Evolutionary conservation across 2,329 filamentous ascomycete genomes (phyloP).

Genomic region (Penicillium brevicompactum): DNA sequence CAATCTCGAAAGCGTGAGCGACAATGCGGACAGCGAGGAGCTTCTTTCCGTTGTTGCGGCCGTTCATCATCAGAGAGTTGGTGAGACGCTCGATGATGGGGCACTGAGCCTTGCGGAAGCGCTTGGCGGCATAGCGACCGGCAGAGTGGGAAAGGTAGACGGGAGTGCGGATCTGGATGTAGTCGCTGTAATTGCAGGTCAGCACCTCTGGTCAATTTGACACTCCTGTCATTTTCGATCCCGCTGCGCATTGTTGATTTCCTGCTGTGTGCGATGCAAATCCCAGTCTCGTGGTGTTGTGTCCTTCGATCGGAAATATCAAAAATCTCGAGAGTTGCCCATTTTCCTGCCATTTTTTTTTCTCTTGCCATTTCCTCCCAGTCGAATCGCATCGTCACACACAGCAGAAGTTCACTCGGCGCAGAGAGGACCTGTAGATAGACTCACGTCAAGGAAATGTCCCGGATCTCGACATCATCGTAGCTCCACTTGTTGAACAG

Average conservation of each 20-base stretch:
- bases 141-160: slow-evolving; percentile 99
- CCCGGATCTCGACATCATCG: slow-evolving; percentile 98
- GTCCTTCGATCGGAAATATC: slow-evolving; percentile 4
- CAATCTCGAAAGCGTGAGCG: slow-evolving; percentile 98
- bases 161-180: slow-evolving; percentile 98
- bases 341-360: slow-evolving; percentile 1
- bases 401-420: slow-evolving; percentile 26
- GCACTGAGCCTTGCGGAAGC: slow-evolving; percentile 99
- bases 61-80: slow-evolving; percentile 99
- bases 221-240: slow-evolving; percentile 9
- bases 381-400: slow-evolving; percentile 19
- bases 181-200: slow-evolving; percentile 70
- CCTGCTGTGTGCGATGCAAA: slow-evolving; percentile 9
- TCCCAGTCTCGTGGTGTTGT: neutral
- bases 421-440: slow-evolving; percentile 27
- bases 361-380: slow-evolving; percentile 10
- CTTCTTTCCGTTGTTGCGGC: slow-evolving; percentile 99
- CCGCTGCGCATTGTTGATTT: slow-evolving; percentile 8
- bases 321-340: slow-evolving; percentile 1
- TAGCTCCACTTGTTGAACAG: slow-evolving; percentile 99
- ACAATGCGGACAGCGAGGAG: slow-evolving; percentile 99
- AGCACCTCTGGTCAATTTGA: slow-evolving; percentile 28
- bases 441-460: slow-evolving; percentile 98
- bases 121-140: slow-evolving; percentile 97
- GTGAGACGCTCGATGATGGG: slow-evolving; percentile 99